A percentile compares a stretch with the other conserved stretches of the same genome.
These are phyloP conservation scores for Annulohypoxylon moriforme DNA, from an alignment of 495 filamentous ascomycete species.

Conservation along the genomic window DNA sequence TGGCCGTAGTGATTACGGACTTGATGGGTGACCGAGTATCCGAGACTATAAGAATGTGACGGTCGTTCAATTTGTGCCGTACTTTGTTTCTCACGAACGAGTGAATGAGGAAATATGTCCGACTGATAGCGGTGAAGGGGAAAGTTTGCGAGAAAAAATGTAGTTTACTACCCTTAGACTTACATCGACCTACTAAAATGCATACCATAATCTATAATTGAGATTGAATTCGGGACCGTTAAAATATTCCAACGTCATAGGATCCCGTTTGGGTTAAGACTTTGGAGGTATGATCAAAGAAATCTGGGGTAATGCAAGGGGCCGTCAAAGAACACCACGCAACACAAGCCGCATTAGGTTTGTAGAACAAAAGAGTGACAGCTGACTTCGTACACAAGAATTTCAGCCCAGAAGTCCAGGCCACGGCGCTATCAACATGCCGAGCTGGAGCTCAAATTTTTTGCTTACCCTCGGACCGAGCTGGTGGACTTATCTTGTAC, in stretches of 20 bases:
- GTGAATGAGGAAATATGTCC: background rate
- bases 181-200: background rate
- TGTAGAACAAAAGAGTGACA: background rate
- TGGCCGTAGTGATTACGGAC: constrained; percentile 5
- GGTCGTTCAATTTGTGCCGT: background rate
- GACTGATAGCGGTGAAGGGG: background rate
- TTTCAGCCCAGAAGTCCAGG: background rate
- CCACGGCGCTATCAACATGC: constrained; percentile 5
- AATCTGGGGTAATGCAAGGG: constrained; percentile 26
- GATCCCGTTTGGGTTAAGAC: background rate
- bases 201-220: background rate
- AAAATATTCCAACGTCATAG: constrained; percentile 17
- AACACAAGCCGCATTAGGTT: background rate
- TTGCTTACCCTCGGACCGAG: background rate
- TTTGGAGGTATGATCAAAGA: constrained; percentile 19
- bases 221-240: background rate
- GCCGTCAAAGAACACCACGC: constrained; percentile 6
- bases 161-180: background rate
- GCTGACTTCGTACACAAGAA: background rate
- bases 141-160: background rate
- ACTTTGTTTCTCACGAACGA: background rate
- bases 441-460: background rate
- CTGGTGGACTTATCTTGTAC: constrained; percentile 5
- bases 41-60: background rate
- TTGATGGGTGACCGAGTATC: constrained; percentile 18